These are phyloP conservation scores for Xylariales sp. DNA, from an alignment of 2,329 filamentous ascomycete species.

Conservation along the genomic window DNA sequence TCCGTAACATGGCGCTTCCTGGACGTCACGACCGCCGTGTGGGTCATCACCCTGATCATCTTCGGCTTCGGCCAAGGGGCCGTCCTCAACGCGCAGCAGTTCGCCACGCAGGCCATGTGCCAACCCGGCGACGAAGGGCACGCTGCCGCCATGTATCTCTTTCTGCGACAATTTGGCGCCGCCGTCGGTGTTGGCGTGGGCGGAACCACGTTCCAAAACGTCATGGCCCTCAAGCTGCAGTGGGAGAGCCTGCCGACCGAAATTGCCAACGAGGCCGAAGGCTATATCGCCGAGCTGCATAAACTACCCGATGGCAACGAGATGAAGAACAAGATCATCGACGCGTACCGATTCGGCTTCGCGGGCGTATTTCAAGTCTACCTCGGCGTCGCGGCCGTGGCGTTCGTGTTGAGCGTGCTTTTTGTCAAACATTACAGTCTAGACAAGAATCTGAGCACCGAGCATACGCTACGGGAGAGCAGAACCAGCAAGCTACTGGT, in stretches of 20 bases:
- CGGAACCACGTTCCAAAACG: conserved; percentile 36
- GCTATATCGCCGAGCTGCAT: conserved; percentile 13
- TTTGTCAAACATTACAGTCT: neutral
- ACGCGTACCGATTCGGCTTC: conserved; percentile 1
- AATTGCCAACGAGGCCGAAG: conserved; percentile 24
- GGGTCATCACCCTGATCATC: conserved; percentile 31
- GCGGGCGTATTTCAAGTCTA: neutral
- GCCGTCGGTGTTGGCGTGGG: conserved; percentile 35
- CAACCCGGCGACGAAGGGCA: conserved; percentile 10
- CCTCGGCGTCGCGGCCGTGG: neutral
- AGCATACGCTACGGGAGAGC: neutral
- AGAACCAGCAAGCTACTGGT: neutral
- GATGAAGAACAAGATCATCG: neutral
- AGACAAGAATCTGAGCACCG: neutral
- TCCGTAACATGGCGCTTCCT: neutral
- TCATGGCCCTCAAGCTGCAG: conserved; percentile 28
- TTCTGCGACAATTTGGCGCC: conserved; percentile 35
- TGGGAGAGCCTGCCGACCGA: conserved; percentile 23
- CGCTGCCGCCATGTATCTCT: conserved; percentile 24
- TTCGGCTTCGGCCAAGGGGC: conserved; percentile 32
- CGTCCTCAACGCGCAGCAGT: conserved; percentile 34
- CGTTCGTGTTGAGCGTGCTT: neutral
- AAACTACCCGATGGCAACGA: neutral
- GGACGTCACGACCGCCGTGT: conserved; percentile 23
- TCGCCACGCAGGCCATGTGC: conserved; percentile 34